Percentiles rank a stretch among this genome's conserved stretches.
These are phyloP conservation scores for Clitopilus hobsonii DNA, from an alignment of 768 basidiomycete genomes.

Conservation along the genomic window DNA sequence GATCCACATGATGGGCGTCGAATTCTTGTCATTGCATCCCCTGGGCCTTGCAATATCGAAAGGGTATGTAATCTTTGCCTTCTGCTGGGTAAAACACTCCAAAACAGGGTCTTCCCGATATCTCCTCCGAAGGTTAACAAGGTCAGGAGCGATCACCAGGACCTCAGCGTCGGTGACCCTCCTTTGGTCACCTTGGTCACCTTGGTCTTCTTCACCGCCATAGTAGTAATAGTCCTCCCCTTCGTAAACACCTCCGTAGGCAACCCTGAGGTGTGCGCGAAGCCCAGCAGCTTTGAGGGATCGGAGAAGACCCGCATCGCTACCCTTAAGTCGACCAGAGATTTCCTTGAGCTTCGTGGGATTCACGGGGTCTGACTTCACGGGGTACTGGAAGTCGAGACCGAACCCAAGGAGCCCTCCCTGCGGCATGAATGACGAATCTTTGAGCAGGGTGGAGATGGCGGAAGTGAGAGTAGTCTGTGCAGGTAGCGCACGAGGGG, in stretches of 20 bases:
- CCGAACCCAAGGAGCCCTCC: conserved; percentile 38
- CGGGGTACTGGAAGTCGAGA: conserved; percentile 30
- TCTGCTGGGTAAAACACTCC: not conserved
- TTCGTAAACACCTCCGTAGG: conserved; percentile 8
- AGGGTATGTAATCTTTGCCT: not conserved
- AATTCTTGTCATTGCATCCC: not conserved
- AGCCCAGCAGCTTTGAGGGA: conserved; percentile 14
- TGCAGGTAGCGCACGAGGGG: not conserved
- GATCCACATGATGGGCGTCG: conserved; percentile 4
- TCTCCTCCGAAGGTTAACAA: not conserved
- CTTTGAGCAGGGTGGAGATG: conserved; percentile 22
- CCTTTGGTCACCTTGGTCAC: not conserved
- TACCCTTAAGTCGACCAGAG: conserved; percentile 19
- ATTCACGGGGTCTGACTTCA: conserved; percentile 7
- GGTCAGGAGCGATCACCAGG: not conserved
- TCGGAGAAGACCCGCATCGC: conserved; percentile 17
- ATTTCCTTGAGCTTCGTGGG: not conserved
- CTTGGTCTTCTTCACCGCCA: too few relatives aligned
- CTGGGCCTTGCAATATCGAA: not conserved
- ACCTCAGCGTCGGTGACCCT: not conserved
- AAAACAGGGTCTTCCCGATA: not conserved
- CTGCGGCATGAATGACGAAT: conserved; percentile 27
- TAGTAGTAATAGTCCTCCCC: too few relatives aligned
- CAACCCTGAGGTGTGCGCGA: conserved; percentile 12
- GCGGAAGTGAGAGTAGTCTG: not conserved